A percentile compares a stretch with the other conserved stretches of the same genome.
Conservation (phyloP, 768 basidiomycete genomes). For the Mycena vulgaris region DNA sequence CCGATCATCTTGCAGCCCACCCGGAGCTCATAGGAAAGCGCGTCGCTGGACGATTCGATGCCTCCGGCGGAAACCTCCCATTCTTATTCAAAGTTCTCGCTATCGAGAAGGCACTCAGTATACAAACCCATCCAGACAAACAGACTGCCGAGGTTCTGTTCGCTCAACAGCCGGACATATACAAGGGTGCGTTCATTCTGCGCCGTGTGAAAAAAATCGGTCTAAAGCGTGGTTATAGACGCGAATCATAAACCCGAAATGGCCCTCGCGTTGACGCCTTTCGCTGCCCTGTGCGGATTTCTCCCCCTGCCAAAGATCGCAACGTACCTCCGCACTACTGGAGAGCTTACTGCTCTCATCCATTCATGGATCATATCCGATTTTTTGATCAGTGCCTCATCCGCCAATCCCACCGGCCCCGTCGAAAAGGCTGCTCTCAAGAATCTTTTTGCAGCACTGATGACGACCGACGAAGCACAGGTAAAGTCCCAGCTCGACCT, state of each 20-base stretch:
- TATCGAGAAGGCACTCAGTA: constrained; percentile 90
- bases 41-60: constrained; percentile 70
- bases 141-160: constrained; percentile 80
- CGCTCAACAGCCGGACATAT: constrained; percentile 81
- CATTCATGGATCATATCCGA: constrained; percentile 64
- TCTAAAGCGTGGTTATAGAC: constrained; percentile 63
- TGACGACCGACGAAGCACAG: constrained; percentile 76
- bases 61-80: constrained; percentile 79
- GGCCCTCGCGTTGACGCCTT: constrained; percentile 95
- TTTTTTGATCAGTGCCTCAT: constrained; percentile 66
- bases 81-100: constrained; percentile 95
- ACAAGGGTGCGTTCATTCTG: constrained; percentile 78
- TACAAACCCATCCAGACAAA: constrained; percentile 95
- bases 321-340: constrained; percentile 72
- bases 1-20: constrained; percentile 74
- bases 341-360: constrained; percentile 85
- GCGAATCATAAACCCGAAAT: constrained; percentile 99
- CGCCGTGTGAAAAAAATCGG: background rate
- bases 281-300: constrained; percentile 94
- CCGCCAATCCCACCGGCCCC: constrained; percentile 57
- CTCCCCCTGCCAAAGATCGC: constrained; percentile 84
- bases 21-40: constrained; percentile 77
- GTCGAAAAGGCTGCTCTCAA: constrained; percentile 76
- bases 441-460: constrained; percentile 85
- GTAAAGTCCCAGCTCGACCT: constrained; percentile 69